Evolutionary conservation across 1,139 yeast species (phyloP).

Genomic region (Hyphopichia buzzinii): DNA sequence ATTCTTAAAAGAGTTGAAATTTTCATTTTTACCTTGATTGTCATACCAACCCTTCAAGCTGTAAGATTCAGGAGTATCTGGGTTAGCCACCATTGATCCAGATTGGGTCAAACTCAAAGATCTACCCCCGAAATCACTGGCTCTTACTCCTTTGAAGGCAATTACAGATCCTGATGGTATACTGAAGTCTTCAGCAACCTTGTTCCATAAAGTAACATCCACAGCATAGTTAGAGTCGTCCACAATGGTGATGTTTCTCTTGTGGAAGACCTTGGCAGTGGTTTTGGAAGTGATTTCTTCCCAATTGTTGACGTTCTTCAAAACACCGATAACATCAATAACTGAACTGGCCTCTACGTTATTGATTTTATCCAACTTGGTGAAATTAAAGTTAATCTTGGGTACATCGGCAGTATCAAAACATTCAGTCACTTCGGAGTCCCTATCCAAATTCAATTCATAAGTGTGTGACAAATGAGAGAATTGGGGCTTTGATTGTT

Average conservation of each 20-base stretch:
- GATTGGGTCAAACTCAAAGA: constrained; percentile 78
- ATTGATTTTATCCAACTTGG: constrained; percentile 64
- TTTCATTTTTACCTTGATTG: constrained; percentile 63
- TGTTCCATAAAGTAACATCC: constrained; percentile 87
- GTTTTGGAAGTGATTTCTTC: constrained; percentile 88
- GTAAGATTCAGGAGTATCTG: constrained; percentile 87
- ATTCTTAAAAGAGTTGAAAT: constrained; percentile 59
- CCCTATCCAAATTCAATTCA: constrained; percentile 80
- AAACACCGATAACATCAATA: constrained; percentile 84
- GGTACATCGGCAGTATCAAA: constrained; percentile 70
- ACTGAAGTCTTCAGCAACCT: constrained; percentile 73
- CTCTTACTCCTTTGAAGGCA: constrained; percentile 88
- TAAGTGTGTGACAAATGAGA: constrained; percentile 84
- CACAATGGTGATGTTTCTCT: constrained; percentile 83
- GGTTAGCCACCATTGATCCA: constrained; percentile 73
- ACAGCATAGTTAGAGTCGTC: constrained; percentile 81
- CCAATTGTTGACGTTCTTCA: constrained; percentile 71
- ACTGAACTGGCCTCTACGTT: constrained; percentile 67
- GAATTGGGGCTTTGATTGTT: constrained; percentile 82
- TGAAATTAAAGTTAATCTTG: constrained; percentile 71
- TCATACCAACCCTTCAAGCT: constrained; percentile 94
- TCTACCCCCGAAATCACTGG: constrained; percentile 87
- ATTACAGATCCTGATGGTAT: constrained; percentile 81
- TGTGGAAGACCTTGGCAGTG: constrained; percentile 84
- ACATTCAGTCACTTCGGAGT: constrained; percentile 72